phyloP scores from a whole-genome alignment of 768 basidiomycete species.

The Daedaleopsis sinensis region DNA sequence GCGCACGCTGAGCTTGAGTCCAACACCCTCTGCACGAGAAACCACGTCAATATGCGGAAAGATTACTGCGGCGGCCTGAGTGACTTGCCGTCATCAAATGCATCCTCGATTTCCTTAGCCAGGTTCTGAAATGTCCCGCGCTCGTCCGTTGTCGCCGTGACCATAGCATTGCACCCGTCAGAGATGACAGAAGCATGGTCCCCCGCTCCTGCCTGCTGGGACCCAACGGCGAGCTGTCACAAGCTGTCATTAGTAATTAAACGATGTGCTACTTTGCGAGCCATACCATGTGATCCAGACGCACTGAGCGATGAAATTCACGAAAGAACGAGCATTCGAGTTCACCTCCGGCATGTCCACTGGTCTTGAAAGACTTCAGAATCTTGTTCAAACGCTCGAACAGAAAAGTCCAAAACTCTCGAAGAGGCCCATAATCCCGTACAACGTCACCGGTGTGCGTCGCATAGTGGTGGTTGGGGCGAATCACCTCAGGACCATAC shows the following conservation, averaged over 20 bases:
- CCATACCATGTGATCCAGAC: constrained; percentile 32
- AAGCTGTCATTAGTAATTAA: neutral
- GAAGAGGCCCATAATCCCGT: constrained; percentile 38
- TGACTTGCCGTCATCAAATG: constrained; percentile 24
- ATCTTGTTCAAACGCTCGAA: constrained; percentile 41
- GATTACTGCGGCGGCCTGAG: neutral
- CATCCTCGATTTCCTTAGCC: constrained; percentile 27
- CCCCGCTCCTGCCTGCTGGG: constrained; percentile 1
- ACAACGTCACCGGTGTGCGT: constrained; percentile 33
- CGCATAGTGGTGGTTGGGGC: constrained; percentile 42
- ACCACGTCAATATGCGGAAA: no score
- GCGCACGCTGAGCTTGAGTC: neutral
- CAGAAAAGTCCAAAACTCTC: constrained; percentile 35
- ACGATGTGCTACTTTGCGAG: constrained; percentile 32
- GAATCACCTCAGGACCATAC: constrained; percentile 34
- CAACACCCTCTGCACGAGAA: neutral
- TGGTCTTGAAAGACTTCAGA: constrained; percentile 38
- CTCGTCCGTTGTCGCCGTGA: constrained; percentile 26
- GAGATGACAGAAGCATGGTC: neutral
- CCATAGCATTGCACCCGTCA: constrained; percentile 20
- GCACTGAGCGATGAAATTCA: neutral
- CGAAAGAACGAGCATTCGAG: constrained; percentile 18
- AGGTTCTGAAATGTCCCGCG: constrained; percentile 28
- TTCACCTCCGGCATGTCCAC: constrained; percentile 36
- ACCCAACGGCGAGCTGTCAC: neutral